These are phyloP conservation scores for Pontederia crassipes DNA, from an alignment of 176 grass and related monocot species.

Conservation along the genomic window DNA sequence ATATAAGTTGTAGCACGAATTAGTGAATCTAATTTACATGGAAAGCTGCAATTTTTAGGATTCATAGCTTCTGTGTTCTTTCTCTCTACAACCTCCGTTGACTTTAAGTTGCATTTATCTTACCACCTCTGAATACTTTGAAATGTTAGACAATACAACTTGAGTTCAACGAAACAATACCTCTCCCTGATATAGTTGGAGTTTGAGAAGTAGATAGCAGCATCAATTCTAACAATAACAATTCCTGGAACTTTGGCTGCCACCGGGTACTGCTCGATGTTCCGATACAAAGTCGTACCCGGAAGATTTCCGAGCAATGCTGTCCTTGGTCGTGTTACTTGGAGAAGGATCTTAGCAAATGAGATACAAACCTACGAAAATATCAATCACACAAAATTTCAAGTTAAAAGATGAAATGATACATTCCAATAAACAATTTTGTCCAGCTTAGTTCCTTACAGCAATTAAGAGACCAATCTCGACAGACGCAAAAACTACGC, in stretches of 20 bases:
- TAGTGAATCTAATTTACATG: no score
- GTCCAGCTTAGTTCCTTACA: not conserved
- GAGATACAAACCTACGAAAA: slow-evolving; percentile 3
- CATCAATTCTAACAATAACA: slow-evolving; percentile 13
- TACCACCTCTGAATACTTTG: no score
- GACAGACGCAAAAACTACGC: not conserved
- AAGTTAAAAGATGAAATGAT: not conserved
- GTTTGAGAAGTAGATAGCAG: slow-evolving; percentile 18
- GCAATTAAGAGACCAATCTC: slow-evolving; percentile 2
- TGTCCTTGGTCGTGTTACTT: slow-evolving; percentile 1
- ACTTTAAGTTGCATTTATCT: no score
- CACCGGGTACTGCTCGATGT: slow-evolving; percentile 9
- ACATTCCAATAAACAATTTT: not conserved
- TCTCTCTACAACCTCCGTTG: no score
- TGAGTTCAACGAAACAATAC: not conserved
- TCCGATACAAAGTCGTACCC: slow-evolving; percentile 1
- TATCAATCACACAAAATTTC: no score
- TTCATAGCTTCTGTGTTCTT: no score
- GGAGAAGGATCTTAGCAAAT: slow-evolving; percentile 9
- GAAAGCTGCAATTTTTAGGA: no score
- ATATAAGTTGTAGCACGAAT: no score
- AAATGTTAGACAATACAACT: no score
- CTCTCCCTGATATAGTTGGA: slow-evolving; percentile 18
- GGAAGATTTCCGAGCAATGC: slow-evolving; percentile 9
- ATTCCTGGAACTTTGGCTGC: not conserved